Evolutionary conservation across 2,329 filamentous ascomycete species (phyloP), one percentile per base, ranked within the genome.

Genomic region (Monilinia aucupariae): DNA sequence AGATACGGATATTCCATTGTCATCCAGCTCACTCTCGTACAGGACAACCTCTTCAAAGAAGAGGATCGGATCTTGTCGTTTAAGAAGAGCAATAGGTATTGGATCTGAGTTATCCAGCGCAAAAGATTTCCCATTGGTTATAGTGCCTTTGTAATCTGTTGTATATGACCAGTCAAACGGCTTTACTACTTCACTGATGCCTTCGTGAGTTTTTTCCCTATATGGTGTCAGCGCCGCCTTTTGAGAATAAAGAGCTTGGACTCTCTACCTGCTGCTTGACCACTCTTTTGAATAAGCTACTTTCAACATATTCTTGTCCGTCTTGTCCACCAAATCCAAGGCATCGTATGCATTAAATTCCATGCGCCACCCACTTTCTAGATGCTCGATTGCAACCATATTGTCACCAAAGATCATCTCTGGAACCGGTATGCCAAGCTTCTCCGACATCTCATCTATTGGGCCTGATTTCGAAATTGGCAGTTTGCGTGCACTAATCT

Each of bases 361-460:
- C 66, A 97, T 80, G 51, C 80, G 79, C 91, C 92, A 99, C 51
- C 86, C 85, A n/a, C 83, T 86, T 25, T 83, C 81, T n/a, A 78
- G 66, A 77, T 97, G 91, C 60, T 86, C 80, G 65, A 99, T 82
- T 8, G 84, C 78, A 48, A 96, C 87, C 64, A 89, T 79, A 76
- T 99, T 99, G 79, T 99, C 92, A 66, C 94, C 94, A 74, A 99
- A 99, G 68, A 99, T 99, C 94, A 99, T 99, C 79, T 99, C 94
- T 10, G 94, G 94, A 48, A 93, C 85, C 22, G 93, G 86, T 73
- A 99, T 97, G 37, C 87, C 87, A 61, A 99, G 82, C 66, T 84
- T 85, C 63, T 82, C 81, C 48, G 87, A 87, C 85, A 99, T 90
- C 45, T 84, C 85, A 73, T 96, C 92, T 73, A 99, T 97, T 58